These are phyloP conservation scores for Pestalotiopsis sp. DNA, from an alignment of 2,329 filamentous ascomycete species.

Conservation along the genomic window DNA sequence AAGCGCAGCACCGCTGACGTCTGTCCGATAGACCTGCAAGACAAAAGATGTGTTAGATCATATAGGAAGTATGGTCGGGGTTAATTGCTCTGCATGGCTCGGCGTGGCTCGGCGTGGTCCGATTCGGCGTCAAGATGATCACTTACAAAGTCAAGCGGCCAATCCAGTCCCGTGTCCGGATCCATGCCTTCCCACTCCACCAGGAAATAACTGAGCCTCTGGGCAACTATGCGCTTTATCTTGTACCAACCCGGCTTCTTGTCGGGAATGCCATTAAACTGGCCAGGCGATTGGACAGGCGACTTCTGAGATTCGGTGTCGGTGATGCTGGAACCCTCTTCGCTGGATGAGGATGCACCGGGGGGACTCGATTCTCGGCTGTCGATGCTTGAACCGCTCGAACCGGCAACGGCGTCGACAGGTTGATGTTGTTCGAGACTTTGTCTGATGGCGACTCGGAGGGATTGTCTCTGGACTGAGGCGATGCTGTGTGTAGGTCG, in stretches of 20 bases:
- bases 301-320: not conserved
- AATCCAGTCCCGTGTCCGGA: slow-evolving; percentile 21
- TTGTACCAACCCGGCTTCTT: slow-evolving; percentile 22
- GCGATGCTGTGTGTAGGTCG: not conserved
- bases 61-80: not conserved
- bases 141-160: slow-evolving; percentile 28
- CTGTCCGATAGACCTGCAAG: not conserved
- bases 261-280: slow-evolving; percentile 6
- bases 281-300: not conserved
- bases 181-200: slow-evolving; percentile 29
- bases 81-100: not conserved
- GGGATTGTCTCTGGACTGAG: not conserved
- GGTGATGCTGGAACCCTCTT: slow-evolving; percentile 1
- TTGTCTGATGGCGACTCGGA: slow-evolving; percentile 5
- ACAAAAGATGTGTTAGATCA: not conserved
- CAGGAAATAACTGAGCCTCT: slow-evolving; percentile 20
- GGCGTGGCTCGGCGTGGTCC: not conserved
- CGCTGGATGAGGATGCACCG: not conserved
- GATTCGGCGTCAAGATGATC: not conserved
- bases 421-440: not conserved
- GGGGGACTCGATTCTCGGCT: not conserved
- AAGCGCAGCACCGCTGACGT: not conserved
- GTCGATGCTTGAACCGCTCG: not conserved
- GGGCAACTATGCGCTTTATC: slow-evolving; percentile 21
- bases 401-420: not conserved